Base-by-base conservation (phyloP, 768 basidiomycete species). In the Tulasnella sp. region DNA sequence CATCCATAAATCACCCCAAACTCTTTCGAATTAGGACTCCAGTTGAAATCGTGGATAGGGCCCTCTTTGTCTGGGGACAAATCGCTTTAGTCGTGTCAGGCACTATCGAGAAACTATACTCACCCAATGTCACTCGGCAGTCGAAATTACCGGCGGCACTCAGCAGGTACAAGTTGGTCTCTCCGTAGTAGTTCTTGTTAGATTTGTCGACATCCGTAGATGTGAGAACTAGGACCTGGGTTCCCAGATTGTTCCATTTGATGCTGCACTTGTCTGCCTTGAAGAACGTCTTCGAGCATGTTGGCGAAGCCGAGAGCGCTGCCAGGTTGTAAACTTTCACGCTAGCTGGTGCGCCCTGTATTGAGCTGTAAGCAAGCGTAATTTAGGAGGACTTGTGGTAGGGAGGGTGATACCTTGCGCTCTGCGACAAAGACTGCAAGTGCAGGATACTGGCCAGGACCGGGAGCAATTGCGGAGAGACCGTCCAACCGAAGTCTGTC, bases 181-280 rank as follows among this genome's bases (percentile, higher is more conserved):
- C 97, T 74, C 97, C 97, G 79, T 99, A 99, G 83, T 99, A 99
- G 80, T 91, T 96, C 88, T 93, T 97, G 83, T 97, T 97, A 67
- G 93, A 91, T 82, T 93, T 94, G 81, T 99, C 97, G 73, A 98
- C 96, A 80, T 99, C 97, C 4, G 96, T 97, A 81, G 96, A 94
- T 0, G 97, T 96, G 45, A 98, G 84, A 77, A 98, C 87, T 75
- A 99, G 85, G 1, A 96, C 92, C 81, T 94, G 93, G 0, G 96
- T 97, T 25, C 97, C 97, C 22, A 96, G 88, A 9, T 89, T 89
- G 81, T 98, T 99, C 97, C 97, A 99, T 84, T 98, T 98, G 83
- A 99, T 91, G 80, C 89, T 89, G 3, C 93, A 89, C 68, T 92
- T 91, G 84, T 99, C 96, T 0, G 96, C 95, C 85, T 97, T 97